Evolutionary conservation across 495 filamentous ascomycete genomes (phyloP).

Genomic region (Neurospora tetraspora): DNA sequence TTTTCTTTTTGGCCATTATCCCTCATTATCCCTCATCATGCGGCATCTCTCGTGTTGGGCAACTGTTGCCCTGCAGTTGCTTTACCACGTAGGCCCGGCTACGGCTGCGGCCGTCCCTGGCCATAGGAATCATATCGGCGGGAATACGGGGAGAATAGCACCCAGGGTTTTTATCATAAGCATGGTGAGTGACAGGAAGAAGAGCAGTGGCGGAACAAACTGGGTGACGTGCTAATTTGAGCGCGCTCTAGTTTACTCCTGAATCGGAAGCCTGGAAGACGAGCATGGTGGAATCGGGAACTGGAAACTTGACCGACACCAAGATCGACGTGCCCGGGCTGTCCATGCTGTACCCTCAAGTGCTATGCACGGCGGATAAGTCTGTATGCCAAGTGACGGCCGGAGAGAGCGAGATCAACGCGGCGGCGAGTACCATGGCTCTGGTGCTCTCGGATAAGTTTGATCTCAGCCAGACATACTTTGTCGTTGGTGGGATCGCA

Average conservation of each 20-base stretch:
- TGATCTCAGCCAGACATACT: constrained; percentile 58
- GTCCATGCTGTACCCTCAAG: constrained; percentile 53
- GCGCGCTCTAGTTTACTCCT: constrained; percentile 44
- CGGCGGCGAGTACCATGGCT: constrained; percentile 50
- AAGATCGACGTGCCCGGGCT: constrained; percentile 61
- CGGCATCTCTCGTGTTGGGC: not conserved
- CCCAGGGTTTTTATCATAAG: constrained; percentile 64
- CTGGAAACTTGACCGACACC: constrained; percentile 45
- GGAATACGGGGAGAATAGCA: constrained; percentile 27
- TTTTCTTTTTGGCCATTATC: not conserved
- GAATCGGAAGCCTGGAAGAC: constrained; percentile 61
- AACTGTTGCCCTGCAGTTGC: not conserved
- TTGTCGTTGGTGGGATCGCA: constrained; percentile 62
- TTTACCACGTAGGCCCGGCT: not conserved
- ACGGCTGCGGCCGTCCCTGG: not conserved
- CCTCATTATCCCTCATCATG: not conserved
- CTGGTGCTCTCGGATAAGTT: constrained; percentile 52
- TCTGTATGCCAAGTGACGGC: constrained; percentile 54
- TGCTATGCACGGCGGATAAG: constrained; percentile 50
- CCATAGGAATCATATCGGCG: not conserved
- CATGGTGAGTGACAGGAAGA: constrained; percentile 39
- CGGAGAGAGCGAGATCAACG: constrained; percentile 59
- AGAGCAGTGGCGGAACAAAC: not conserved
- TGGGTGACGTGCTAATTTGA: not conserved
- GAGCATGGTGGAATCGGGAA: constrained; percentile 36